Conservation (phyloP, 768 basidiomycete genomes). For the Leccinum subtestaceum region DNA sequence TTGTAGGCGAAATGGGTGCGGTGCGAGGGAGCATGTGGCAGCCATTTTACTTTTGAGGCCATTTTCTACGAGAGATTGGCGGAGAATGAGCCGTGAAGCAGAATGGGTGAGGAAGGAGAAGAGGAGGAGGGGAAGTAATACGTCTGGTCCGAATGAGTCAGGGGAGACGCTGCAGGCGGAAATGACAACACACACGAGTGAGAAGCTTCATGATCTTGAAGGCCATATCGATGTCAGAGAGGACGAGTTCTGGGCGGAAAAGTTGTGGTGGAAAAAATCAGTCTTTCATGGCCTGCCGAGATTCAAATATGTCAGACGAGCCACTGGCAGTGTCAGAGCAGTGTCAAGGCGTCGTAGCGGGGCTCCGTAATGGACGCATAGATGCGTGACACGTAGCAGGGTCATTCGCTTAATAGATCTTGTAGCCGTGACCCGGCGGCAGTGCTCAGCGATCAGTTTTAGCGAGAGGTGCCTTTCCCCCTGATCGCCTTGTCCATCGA, state of each 20-base stretch:
- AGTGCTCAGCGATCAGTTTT: too few relatives aligned
- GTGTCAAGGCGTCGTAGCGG: too few relatives aligned
- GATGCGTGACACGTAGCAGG: too few relatives aligned
- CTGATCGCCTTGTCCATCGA: too few relatives aligned
- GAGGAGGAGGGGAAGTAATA: conserved; percentile 17
- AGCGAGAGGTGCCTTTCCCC: too few relatives aligned
- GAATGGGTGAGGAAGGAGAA: conserved; percentile 15
- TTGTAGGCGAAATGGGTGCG: conserved; percentile 34
- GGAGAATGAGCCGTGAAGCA: conserved; percentile 16
- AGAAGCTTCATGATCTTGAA: conserved; percentile 3
- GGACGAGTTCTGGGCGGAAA: conserved; percentile 9
- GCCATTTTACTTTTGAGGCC: conserved; percentile 21
- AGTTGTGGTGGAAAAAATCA: conserved; percentile 13
- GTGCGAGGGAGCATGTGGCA: conserved; percentile 32
- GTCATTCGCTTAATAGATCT: too few relatives aligned
- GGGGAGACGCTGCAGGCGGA: neutral
- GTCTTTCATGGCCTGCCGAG: neutral
- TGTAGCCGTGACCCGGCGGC: too few relatives aligned
- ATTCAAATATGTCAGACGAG: neutral
- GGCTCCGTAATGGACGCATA: too few relatives aligned
- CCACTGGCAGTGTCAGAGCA: too few relatives aligned
- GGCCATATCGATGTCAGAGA: neutral
- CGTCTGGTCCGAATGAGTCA: conserved; percentile 8
- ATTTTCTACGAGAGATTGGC: conserved; percentile 7
- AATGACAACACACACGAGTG: neutral